Conservation (phyloP, 2,329 filamentous ascomycete species). For the Nothopassalora personata region DNA sequence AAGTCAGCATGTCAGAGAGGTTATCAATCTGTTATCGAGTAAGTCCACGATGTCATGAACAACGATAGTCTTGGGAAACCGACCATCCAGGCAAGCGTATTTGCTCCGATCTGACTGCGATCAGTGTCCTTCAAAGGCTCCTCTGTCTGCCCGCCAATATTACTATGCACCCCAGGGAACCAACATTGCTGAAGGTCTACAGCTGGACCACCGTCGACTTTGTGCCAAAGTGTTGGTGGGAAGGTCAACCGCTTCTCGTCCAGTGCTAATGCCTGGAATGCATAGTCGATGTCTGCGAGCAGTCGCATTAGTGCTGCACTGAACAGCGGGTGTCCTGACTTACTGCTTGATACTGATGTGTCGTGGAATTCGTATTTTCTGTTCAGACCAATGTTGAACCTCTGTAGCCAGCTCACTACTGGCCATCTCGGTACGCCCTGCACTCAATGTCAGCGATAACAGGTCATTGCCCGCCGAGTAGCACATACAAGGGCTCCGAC, state of each 20-base stretch:
- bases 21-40: slow-evolving; percentile 7
- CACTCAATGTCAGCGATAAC: background rate
- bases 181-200: slow-evolving; percentile 40
- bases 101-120: slow-evolving; percentile 9
- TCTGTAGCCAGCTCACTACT: slow-evolving; percentile 28
- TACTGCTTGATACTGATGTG: slow-evolving; percentile 33
- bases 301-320: background rate
- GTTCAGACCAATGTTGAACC: slow-evolving; percentile 15
- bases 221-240: slow-evolving; percentile 34
- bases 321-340: background rate
- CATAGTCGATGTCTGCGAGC: slow-evolving; percentile 29
- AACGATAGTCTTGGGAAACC: background rate
- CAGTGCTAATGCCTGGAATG: slow-evolving; percentile 36
- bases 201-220: slow-evolving; percentile 27
- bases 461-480: background rate
- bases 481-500: slow-evolving; percentile 25
- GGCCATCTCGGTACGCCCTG: slow-evolving; percentile 15
- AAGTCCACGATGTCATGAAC: background rate
- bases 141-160: slow-evolving; percentile 33
- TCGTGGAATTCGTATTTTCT: slow-evolving; percentile 38
- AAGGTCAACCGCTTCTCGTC: slow-evolving; percentile 35
- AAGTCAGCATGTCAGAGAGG: slow-evolving; percentile 11
- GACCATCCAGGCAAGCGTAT: slow-evolving; percentile 17
- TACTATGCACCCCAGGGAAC: slow-evolving; percentile 40
- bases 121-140: background rate